These are phyloP conservation scores for Bullera alba DNA, from an alignment of 768 basidiomycete species.

Conservation along the genomic window DNA sequence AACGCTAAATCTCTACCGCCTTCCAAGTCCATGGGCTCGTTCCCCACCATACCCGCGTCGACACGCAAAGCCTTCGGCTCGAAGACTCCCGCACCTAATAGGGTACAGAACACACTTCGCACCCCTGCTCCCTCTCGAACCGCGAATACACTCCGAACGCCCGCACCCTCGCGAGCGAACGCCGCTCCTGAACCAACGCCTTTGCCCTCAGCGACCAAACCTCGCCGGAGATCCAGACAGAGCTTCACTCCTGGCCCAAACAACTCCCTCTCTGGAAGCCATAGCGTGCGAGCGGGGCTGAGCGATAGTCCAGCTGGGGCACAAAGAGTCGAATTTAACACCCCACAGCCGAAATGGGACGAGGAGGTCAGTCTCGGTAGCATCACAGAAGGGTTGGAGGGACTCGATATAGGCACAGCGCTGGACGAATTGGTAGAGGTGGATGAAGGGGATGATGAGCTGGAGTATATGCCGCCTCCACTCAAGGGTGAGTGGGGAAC, in stretches of 20 bases:
- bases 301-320: background rate
- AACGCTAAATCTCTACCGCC: slow-evolving; percentile 12
- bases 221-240: slow-evolving; percentile 22
- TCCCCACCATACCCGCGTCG: slow-evolving; percentile 12
- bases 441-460: slow-evolving; percentile 21
- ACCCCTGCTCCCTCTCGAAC: background rate
- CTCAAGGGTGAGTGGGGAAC: slow-evolving; percentile 13
- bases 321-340: too few relatives aligned
- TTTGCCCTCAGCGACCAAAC: slow-evolving; percentile 28
- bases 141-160: background rate
- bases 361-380: slow-evolving; percentile 28
- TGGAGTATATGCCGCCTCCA: slow-evolving; percentile 33
- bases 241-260: slow-evolving; percentile 20
- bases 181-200: slow-evolving; percentile 17
- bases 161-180: background rate
- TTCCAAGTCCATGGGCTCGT: slow-evolving; percentile 27
- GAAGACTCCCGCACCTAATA: slow-evolving; percentile 10
- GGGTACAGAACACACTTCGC: background rate
- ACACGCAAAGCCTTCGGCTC: slow-evolving; percentile 5
- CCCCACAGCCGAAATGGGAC: slow-evolving; percentile 31
- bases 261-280: too few relatives aligned
- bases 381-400: slow-evolving; percentile 14
- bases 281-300: background rate
- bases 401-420: background rate
- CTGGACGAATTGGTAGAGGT: slow-evolving; percentile 10